Base-by-base conservation (phyloP, 257 asterid species). In the Solanum chmielewskii region DNA sequence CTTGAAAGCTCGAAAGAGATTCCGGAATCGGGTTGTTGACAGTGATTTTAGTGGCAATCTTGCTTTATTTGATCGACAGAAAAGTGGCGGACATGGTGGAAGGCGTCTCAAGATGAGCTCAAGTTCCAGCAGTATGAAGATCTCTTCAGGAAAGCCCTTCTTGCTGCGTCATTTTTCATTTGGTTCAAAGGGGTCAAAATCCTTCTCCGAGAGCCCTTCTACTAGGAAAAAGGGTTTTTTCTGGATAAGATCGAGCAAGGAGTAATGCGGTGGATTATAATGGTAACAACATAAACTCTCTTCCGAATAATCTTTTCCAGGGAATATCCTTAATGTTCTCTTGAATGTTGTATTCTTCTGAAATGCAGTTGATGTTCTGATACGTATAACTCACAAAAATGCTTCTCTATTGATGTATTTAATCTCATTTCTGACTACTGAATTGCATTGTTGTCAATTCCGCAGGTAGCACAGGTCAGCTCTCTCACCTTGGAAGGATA, bases 141-240 rank as follows among this genome's bases (percentile, higher is more conserved):
- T 92, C 92, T 92, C 93, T 16, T 66, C 81, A 3, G 94, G 93
- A 37, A 94, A 87, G 91, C 95, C 98, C 9, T 96, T 95, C 87
- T 85, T 96, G 92, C 91, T 88, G 92, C 95, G 99, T 20, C 98
- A 93, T 89, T 94, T 95, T 84, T 96, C 97, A 2, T 94, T 95
- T 86, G 99, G 97, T 56, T 93, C 96, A 3, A 95, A 91, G 87
- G 91, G 91, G 6, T 88, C 84, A 64, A 92, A 90, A 89, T 88
- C 98, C 18, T 76, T 90, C 44, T 71, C 94, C 3, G 97, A 93
- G 83, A 92, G 83, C 76, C 92, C 88, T 78, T 92, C 97, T 52
- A 73, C 93, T 78, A 85, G 88, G 60, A 94, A 88, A 71, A 94
- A 86, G 86, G 90, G 92, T 9, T 89, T 91, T 89, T 94, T 94